These are phyloP conservation scores for Davidsoniella virescens DNA, from an alignment of 2,329 filamentous ascomycete species.

Conservation along the genomic window DNA sequence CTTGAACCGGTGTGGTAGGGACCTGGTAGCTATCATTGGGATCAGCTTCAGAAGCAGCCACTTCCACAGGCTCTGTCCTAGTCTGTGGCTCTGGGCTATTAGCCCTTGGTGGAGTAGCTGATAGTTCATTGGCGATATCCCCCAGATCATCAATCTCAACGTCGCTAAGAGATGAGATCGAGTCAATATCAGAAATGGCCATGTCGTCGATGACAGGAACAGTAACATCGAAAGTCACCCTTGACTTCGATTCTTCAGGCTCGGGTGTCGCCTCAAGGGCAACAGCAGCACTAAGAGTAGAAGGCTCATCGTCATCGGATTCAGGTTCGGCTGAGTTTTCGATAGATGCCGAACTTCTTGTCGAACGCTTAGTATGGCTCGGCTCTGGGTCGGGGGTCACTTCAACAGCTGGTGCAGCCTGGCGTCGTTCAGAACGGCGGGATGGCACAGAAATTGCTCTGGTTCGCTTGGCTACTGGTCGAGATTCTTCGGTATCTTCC, in stretches of 20 bases:
- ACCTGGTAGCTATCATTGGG: conserved; percentile 12
- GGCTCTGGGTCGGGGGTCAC: no score
- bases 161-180: conserved; percentile 11
- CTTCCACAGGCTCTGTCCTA: background rate
- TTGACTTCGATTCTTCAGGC: background rate
- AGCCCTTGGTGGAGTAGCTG: background rate
- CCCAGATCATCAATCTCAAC: conserved; percentile 10
- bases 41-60: conserved; percentile 1
- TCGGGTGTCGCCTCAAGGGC: background rate
- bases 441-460: background rate
- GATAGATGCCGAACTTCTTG: background rate
- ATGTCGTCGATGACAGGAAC: background rate
- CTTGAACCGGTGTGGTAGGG: conserved; percentile 14
- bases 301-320: background rate
- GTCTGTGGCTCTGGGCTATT: background rate
- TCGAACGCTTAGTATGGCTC: background rate
- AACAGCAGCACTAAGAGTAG: background rate
- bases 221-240: background rate
- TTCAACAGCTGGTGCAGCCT: no score
- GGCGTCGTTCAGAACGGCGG: no score
- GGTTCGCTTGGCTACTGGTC: conserved; percentile 3
- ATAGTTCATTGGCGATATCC: conserved; percentile 6
- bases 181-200: conserved; percentile 5
- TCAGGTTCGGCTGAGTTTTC: background rate
- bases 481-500: background rate